Evolutionary conservation across 208 protist species (phyloP).

Genomic region (Wallacemonas rigidus): DNA sequence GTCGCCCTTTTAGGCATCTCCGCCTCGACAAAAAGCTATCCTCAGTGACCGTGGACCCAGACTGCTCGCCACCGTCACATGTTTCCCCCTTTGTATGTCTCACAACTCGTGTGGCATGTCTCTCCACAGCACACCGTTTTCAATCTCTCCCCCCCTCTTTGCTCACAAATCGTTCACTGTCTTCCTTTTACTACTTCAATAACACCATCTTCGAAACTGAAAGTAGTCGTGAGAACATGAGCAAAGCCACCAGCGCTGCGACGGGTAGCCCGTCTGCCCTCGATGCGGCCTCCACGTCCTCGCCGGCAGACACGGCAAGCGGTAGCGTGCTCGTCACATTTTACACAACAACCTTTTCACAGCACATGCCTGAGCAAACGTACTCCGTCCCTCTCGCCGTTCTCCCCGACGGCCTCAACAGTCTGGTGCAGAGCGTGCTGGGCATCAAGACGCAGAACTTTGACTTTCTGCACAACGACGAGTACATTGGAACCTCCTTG

Average conservation of each 20-base stretch:
- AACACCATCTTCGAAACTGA: no score
- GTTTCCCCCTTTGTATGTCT: no score
- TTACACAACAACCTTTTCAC: slow-evolving; percentile 68
- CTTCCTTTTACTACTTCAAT: no score
- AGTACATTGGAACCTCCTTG: slow-evolving; percentile 79
- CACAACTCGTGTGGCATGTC: no score
- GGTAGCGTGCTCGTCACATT: slow-evolving; percentile 80
- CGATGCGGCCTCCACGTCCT: no score
- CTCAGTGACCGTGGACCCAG: no score
- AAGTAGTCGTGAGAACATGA: neutral
- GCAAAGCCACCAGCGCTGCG: neutral
- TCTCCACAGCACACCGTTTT: no score
- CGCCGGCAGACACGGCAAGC: slow-evolving; percentile 14
- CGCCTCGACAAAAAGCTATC: no score
- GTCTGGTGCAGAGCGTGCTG: slow-evolving; percentile 72
- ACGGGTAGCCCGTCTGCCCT: neutral
- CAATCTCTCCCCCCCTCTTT: neutral
- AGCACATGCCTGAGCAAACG: slow-evolving; percentile 78
- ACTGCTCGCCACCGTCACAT: no score
- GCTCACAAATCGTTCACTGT: neutral
- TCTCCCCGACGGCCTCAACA: slow-evolving; percentile 68
- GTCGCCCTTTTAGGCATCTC: no score
- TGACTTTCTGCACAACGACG: slow-evolving; percentile 81
- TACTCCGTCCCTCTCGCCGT: slow-evolving; percentile 69
- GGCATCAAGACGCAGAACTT: slow-evolving; percentile 48